Conservation (phyloP, 768 basidiomycete species). For the Phanerodontia chrysosporium region DNA sequence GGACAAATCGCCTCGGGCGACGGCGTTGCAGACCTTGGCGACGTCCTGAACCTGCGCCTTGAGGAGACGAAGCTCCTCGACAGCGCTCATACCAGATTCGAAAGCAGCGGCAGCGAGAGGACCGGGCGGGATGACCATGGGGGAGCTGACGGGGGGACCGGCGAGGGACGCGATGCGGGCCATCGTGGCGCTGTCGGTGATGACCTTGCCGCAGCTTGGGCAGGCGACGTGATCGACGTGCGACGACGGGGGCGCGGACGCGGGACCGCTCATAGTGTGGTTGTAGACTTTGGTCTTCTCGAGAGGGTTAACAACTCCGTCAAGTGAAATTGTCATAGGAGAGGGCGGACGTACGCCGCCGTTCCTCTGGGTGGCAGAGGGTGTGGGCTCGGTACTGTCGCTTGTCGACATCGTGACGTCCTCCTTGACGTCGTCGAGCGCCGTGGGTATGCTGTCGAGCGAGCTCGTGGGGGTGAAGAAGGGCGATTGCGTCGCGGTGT, state of each 20-base stretch:
- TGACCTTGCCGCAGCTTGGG: conserved; percentile 51
- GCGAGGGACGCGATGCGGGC: conserved; percentile 20
- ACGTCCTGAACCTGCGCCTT: conserved; percentile 74
- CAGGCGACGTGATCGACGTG: conserved; percentile 39
- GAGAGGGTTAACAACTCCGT: conserved; percentile 36
- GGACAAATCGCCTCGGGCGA: conserved; percentile 46
- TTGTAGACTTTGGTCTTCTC: conserved; percentile 20
- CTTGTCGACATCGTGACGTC: conserved; percentile 15
- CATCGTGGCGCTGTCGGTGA: conserved; percentile 42
- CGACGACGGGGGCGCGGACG: conserved; percentile 44
- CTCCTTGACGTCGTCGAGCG: conserved; percentile 17
- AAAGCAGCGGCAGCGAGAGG: conserved; percentile 52
- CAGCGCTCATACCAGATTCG: conserved; percentile 62
- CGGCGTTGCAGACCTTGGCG: conserved; percentile 34
- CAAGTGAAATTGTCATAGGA: conserved; percentile 49
- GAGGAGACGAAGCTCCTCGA: conserved; percentile 72
- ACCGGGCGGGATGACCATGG: conserved; percentile 49
- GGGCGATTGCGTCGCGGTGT: conserved; percentile 13
- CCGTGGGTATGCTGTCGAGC: conserved; percentile 21
- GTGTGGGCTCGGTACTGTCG: conserved; percentile 20
- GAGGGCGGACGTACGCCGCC: conserved; percentile 23
- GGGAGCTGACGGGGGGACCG: conserved; percentile 23
- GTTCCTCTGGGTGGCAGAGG: conserved; percentile 7
- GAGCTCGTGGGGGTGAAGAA: conserved; percentile 24
- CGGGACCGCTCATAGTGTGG: conserved; percentile 30